These are phyloP conservation scores for Chalciporus chontae DNA, from an alignment of 768 basidiomycete species.

Conservation along the genomic window DNA sequence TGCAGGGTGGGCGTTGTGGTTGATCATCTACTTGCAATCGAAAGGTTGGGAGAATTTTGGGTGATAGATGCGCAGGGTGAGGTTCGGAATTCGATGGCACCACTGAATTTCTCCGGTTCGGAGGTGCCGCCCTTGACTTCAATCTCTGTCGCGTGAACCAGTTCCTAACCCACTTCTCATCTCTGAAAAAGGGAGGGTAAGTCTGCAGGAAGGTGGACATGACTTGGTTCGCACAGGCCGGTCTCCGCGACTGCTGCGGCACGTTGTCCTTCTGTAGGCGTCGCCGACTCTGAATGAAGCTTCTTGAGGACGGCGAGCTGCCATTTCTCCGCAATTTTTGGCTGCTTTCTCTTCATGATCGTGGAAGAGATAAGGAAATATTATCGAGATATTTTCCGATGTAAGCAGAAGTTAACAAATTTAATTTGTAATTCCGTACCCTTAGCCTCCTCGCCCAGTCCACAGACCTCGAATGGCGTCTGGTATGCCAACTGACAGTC, in stretches of 20 bases:
- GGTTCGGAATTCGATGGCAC: neutral
- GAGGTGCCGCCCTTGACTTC: conserved; percentile 11
- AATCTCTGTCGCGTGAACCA: conserved; percentile 30
- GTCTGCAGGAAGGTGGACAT: conserved; percentile 3
- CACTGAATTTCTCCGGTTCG: conserved; percentile 2
- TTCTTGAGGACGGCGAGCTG: conserved; percentile 28
- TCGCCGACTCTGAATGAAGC: conserved; percentile 19
- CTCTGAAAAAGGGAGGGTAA: conserved; percentile 13
- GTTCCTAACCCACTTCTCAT: conserved; percentile 28
- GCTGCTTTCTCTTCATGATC: conserved; percentile 2
- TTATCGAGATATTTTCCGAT: too few relatives aligned
- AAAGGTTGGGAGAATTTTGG: conserved; percentile 10
- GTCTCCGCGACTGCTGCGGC: conserved; percentile 22
- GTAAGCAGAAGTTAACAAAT: too few relatives aligned
- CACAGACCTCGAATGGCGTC: conserved; percentile 12
- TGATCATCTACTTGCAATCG: conserved; percentile 7
- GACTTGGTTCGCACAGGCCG: conserved; percentile 27
- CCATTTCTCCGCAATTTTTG: conserved; percentile 21
- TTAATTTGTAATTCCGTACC: too few relatives aligned
- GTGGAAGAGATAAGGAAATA: neutral
- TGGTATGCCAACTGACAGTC: conserved; percentile 6
- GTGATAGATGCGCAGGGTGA: neutral
- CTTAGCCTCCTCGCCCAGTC: too few relatives aligned
- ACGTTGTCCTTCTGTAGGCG: conserved; percentile 23
- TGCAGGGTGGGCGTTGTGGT: neutral